Evolutionary conservation across 2,329 filamentous ascomycete species (phyloP).

Genomic region (Colletotrichum sp.): DNA sequence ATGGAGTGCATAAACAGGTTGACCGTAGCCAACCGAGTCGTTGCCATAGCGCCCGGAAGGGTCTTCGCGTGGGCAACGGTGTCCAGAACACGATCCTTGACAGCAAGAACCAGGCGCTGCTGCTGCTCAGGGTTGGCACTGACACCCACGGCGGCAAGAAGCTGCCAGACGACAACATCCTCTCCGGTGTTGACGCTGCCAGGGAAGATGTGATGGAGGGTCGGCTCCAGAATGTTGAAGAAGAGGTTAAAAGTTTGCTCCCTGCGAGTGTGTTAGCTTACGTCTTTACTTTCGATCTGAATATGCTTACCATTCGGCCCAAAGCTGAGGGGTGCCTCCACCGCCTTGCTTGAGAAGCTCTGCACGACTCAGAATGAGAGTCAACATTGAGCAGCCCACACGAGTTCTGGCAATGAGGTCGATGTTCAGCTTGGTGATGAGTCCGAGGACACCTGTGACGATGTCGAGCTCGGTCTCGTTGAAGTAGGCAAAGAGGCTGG

Average conservation of each 20-base stretch:
- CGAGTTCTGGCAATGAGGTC: constrained; percentile 84
- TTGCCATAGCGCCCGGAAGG: constrained; percentile 83
- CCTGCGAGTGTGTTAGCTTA: constrained; percentile 43
- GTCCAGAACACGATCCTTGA: constrained; percentile 98
- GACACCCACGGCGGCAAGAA: constrained; percentile 92
- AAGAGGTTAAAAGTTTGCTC: constrained; percentile 81
- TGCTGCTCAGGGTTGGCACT: constrained; percentile 94
- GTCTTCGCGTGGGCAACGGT: constrained; percentile 90
- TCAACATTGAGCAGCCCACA: constrained; percentile 87
- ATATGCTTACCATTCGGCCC: constrained; percentile 72
- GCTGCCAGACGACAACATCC: constrained; percentile 98
- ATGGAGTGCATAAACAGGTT: constrained; percentile 99
- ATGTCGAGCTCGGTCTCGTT: constrained; percentile 91
- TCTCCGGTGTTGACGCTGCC: constrained; percentile 88
- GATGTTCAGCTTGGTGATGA: constrained; percentile 84
- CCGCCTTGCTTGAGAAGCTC: constrained; percentile 89
- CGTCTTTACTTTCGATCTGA: constrained; percentile 26
- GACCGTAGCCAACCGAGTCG: constrained; percentile 84
- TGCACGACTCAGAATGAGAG: constrained; percentile 91
- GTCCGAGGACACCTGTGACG: constrained; percentile 84
- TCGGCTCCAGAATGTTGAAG: constrained; percentile 86
- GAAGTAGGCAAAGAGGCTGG: constrained; percentile 86
- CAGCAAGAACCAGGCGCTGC: constrained; percentile 89
- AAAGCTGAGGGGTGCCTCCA: constrained; percentile 71
- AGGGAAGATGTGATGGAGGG: constrained; percentile 86